Evolutionary conservation across 78 protist species (phyloP).

Genomic region (Dictyostelium purpureum): DNA sequence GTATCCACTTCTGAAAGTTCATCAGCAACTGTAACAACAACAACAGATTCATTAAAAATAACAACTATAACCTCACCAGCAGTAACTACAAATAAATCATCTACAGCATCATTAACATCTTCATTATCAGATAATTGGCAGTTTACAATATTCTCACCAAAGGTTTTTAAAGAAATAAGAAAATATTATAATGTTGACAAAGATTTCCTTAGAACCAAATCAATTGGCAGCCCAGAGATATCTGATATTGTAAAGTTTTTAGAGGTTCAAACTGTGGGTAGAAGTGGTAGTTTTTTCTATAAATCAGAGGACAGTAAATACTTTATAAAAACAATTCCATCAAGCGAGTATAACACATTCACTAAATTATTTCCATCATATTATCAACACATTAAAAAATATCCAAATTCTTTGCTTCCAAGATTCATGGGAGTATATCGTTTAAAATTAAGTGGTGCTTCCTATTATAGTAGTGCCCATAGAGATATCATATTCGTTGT

Average conservation of each 20-base stretch:
- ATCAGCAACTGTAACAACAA: not conserved
- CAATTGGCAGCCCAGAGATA: not conserved
- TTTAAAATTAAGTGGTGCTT: conserved; percentile 11
- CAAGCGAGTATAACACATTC: conserved; percentile 60
- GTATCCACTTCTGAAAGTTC: not conserved
- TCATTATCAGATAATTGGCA: conserved; percentile 17
- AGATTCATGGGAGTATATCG: conserved; percentile 69
- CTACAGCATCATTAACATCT: not conserved
- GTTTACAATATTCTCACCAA: conserved; percentile 25
- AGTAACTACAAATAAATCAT: not conserved
- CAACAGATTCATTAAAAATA: not conserved
- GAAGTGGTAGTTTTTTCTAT: conserved; percentile 83
- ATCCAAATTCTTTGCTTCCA: conserved; percentile 52
- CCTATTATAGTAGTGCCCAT: not conserved
- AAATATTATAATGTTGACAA: not conserved
- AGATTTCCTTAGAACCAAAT: not conserved
- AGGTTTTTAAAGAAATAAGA: conserved; percentile 40
- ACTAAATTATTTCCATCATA: conserved; percentile 42
- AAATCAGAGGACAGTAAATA: conserved; percentile 45
- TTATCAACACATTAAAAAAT: conserved; percentile 28
- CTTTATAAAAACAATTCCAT: conserved; percentile 73
- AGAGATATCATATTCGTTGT: conserved; percentile 67
- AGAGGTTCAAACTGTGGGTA: conserved; percentile 74
- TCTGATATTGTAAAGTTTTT: conserved; percentile 4
- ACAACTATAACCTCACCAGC: too few relatives aligned